These are phyloP conservation scores for Suillus sp. DNA, from an alignment of 768 basidiomycete species.

Conservation along the genomic window DNA sequence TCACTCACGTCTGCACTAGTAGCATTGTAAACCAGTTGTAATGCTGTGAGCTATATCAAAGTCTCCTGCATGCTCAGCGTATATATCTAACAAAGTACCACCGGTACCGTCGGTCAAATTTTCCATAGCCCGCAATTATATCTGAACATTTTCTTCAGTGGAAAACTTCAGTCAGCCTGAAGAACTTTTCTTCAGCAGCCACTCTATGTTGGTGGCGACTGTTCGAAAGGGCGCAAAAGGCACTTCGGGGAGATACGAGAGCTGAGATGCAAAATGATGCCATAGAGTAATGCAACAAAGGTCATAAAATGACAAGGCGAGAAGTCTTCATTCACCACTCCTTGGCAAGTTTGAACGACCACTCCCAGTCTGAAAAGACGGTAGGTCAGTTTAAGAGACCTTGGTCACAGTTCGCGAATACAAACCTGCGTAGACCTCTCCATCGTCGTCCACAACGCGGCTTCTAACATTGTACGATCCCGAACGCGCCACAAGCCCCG, in stretches of 20 bases:
- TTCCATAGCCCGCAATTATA: not conserved
- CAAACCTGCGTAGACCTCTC: constrained; percentile 75
- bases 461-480: constrained; percentile 80
- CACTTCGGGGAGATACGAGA: constrained; percentile 29
- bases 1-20: not conserved
- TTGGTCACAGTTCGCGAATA: constrained; percentile 11
- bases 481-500: constrained; percentile 81
- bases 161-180: not conserved
- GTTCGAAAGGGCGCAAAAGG: constrained; percentile 8
- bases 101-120: not conserved
- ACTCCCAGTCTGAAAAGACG: constrained; percentile 42
- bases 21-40: not conserved
- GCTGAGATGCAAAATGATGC: constrained; percentile 32
- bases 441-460: constrained; percentile 88
- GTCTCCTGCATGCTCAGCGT: not conserved
- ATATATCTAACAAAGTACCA: not conserved
- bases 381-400: constrained; percentile 15
- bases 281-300: constrained; percentile 28
- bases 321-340: constrained; percentile 65
- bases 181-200: not conserved
- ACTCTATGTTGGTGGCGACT: not conserved
- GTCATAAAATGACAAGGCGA: constrained; percentile 14
- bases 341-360: constrained; percentile 90
- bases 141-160: not conserved
- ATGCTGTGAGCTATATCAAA: not conserved